These are phyloP conservation scores for Fusarium sterilihyphosum DNA, from an alignment of 2,329 filamentous ascomycete genomes.

Conservation along the genomic window DNA sequence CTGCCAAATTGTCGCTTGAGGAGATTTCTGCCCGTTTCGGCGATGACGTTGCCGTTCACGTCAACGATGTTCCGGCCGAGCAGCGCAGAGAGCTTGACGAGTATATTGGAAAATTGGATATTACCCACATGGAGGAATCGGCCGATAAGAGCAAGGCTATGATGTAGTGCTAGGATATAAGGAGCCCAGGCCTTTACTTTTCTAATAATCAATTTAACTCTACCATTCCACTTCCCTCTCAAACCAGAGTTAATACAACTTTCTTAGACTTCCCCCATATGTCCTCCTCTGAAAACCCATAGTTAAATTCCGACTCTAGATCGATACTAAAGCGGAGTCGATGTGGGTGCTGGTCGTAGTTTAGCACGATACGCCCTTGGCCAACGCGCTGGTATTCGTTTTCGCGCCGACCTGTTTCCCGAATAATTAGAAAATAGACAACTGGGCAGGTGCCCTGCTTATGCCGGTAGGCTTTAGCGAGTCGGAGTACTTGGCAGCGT, in stretches of 20 bases:
- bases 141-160: not conserved
- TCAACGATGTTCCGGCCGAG: conserved; percentile 53
- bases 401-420: not conserved
- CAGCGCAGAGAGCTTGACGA: conserved; percentile 4
- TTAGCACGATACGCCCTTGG: not conserved
- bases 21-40: conserved; percentile 51
- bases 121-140: not conserved
- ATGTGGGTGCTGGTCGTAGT: not conserved
- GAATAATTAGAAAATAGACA: not conserved
- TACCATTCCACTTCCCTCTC: not conserved
- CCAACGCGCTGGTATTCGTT: not conserved
- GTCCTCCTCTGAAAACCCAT: accelerated
- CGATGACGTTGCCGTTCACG: conserved; percentile 59
- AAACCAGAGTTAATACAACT: not conserved
- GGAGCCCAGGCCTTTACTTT: not conserved
- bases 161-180: not conserved
- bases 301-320: not conserved
- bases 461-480: not conserved
- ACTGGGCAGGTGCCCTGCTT: accelerated
- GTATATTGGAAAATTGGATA: not conserved
- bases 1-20: conserved; percentile 52
- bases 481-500: not conserved
- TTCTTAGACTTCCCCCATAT: accelerated
- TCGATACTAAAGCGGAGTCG: not conserved
- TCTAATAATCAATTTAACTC: accelerated